Evolutionary conservation across 208 protist species (phyloP).

Genomic region (Wallacemonas sp.): DNA sequence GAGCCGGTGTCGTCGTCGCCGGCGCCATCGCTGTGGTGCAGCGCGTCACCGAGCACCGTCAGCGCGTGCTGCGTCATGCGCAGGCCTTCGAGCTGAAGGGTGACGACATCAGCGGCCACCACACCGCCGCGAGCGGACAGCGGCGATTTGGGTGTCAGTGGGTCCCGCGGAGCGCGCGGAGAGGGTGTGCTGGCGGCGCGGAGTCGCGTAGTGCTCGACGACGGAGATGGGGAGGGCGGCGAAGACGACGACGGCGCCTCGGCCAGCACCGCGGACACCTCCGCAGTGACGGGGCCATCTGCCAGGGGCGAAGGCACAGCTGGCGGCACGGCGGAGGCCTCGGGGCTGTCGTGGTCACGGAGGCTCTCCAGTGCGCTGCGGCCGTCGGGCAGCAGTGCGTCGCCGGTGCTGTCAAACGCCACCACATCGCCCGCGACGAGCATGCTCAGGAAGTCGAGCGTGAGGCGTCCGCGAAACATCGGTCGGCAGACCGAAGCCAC

Average conservation of each 20-base stretch:
- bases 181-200: no score
- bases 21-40: slow-evolving; percentile 33
- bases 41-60: slow-evolving; percentile 21
- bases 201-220: no score
- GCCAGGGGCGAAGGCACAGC: no score
- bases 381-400: slow-evolving; percentile 19
- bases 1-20: slow-evolving; percentile 12
- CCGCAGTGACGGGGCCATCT: no score
- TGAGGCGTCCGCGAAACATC: not conserved
- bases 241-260: no score
- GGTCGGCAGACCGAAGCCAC: no score
- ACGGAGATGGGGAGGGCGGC: no score
- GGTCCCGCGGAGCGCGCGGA: no score
- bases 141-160: no score
- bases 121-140: not conserved
- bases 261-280: no score
- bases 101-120: slow-evolving; percentile 23
- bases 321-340: no score
- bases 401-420: slow-evolving; percentile 32
- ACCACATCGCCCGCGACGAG: slow-evolving; percentile 51
- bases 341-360: no score
- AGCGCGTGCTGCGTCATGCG: slow-evolving; percentile 66
- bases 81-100: slow-evolving; percentile 81
- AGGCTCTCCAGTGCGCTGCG: slow-evolving; percentile 4
- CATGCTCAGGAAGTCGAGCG: slow-evolving; percentile 36